Evolutionary conservation across 1,284 basidiomycete species (phyloP), one percentile per base, ranked within the genome.

Genomic region (Inonotus hispidus): DNA sequence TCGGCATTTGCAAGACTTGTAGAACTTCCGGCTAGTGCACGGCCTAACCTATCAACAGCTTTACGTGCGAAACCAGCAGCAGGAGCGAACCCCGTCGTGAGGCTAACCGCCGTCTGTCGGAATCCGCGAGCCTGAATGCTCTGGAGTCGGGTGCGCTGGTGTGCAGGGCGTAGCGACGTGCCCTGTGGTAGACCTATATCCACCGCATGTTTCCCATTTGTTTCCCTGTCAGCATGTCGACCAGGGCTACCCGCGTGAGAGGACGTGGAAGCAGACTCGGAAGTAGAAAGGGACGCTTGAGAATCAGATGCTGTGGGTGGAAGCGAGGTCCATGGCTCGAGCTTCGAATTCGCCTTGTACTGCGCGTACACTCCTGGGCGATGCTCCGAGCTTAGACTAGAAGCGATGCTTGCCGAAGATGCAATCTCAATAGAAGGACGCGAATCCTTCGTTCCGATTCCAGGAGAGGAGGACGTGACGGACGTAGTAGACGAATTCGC

Each of bases 1-100:
- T 66, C 69, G 21, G 78, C 74, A 56, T 75, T 75, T 4, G 80
- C 76, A 62, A 75, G 74, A 56, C 81, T 59, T 13, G 58, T 45
- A 19, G 58, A 21, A 29, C 58, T 60, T 46, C 58, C 58, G 35
- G 80, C 82, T 76, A 79, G 82, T 41, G 82, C 83, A 56, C 83
- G 80, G 53, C 84, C 83, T 74, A 91, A 83, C 70, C 82, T 86
- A 73, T 90, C 87, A 3, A 87, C 87, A 2, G 88, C 88, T 63
- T 85, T 81, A 66, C 84, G 86, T 19, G 75, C 76, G 53, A 78
- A 71, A 6, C 75, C 75, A 0, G 87, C 88, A 29, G 85, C 85
- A 38, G 86, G 85, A 1, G 82, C 83, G 59, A 88, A 75, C 41
- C 83, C 80, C 56, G 78, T 79, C 1, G 84, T 81, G 73, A 90